Percentiles rank a stretch among this genome's conserved stretches.
These are phyloP conservation scores for Saccharomyces hybrid DNA, from an alignment of 1,139 yeast species.

Conservation along the genomic window DNA sequence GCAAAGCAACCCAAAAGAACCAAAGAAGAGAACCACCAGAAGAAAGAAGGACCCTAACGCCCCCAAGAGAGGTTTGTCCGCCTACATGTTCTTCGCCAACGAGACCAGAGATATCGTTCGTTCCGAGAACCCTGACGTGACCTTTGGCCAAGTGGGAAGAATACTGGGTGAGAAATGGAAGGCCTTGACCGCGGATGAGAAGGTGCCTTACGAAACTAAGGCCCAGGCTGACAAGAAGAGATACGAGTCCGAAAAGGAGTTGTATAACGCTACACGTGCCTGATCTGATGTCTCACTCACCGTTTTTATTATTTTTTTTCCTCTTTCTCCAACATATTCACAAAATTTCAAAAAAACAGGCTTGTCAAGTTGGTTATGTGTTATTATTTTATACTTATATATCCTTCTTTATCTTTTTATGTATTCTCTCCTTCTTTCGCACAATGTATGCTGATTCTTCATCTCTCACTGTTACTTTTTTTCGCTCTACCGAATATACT, in stretches of 20 bases:
- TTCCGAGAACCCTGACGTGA: conserved; percentile 88
- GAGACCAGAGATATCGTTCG: conserved; percentile 93
- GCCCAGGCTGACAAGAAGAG: conserved; percentile 96
- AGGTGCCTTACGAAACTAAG: conserved; percentile 81
- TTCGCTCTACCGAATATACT: not conserved
- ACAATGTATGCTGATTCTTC: not conserved
- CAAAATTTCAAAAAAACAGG: not conserved
- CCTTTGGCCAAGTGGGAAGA: conserved; percentile 89
- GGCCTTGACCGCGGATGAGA: conserved; percentile 72
- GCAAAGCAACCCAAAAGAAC: conserved; percentile 1
- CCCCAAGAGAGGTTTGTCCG: conserved; percentile 95
- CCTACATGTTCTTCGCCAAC: conserved; percentile 97
- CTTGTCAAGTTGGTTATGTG: not conserved
- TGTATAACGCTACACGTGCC: conserved; percentile 49
- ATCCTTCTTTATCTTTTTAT: conserved; percentile 2
- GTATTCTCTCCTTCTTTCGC: conserved; percentile 1
- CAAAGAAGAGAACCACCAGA: conserved; percentile 33
- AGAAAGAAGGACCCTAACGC: conserved; percentile 81
- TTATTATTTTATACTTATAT: conserved; percentile 1
- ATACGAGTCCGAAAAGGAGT: conserved; percentile 93
- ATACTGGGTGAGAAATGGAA: conserved; percentile 95
- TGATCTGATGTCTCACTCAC: conserved; percentile 3
- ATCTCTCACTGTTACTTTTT: not conserved
- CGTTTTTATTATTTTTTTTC: not conserved
- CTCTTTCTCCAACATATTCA: not conserved